Evolutionary conservation across 208 protist species (phyloP), one percentile per base, ranked within the genome.

Genomic region (Naegleria lovaniensis): DNA sequence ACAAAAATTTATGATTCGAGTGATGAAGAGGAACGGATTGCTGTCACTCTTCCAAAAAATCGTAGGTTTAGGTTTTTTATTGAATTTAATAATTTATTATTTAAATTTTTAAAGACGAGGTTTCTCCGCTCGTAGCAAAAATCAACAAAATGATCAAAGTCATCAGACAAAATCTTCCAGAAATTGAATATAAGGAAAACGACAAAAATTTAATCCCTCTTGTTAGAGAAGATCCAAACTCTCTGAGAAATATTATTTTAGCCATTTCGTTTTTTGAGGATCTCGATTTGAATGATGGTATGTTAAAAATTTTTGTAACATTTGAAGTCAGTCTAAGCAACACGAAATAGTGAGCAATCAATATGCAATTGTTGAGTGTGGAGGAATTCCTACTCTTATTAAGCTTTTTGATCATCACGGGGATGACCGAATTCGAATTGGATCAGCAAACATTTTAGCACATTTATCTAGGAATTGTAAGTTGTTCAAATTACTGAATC

Each of bases 291-390:
- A n/a, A 13, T 22, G 83, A 87, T 87, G 83, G 76, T 84, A 84
- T 3, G 33, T 84, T n/a, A n/a, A n/a, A n/a, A n/a, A n/a, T n/a
- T n/a, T n/a, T n/a, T n/a, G n/a, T n/a, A n/a, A n/a, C n/a, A 75
- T 22, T 75, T 22, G 58, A 29, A 13, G 58, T 75, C 58, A 75
- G 16, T 29, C 13, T 29, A 29, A 13, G 22, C 22, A n/a, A n/a
- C n/a, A n/a, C n/a, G n/a, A n/a, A n/a, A n/a, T n/a, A 84, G 76
- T 41, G 38, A 87, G 83, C 29, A 87, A 87, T 15, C 83, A 87
- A 51, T 87, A 87, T 15, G 83, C 83, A 0, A 87, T 87, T 51
- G 83, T 87, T 2, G 83, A 87, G n/a, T 87, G 39, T 87, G 39
- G 40, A 29, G 83, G 83, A 15, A 87, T 87, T 25, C 39, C 22